Percentiles rank a stretch among this genome's conserved stretches.
phyloP scores from a whole-genome alignment of 768 basidiomycete species.

The Tulasnella sp. region DNA sequence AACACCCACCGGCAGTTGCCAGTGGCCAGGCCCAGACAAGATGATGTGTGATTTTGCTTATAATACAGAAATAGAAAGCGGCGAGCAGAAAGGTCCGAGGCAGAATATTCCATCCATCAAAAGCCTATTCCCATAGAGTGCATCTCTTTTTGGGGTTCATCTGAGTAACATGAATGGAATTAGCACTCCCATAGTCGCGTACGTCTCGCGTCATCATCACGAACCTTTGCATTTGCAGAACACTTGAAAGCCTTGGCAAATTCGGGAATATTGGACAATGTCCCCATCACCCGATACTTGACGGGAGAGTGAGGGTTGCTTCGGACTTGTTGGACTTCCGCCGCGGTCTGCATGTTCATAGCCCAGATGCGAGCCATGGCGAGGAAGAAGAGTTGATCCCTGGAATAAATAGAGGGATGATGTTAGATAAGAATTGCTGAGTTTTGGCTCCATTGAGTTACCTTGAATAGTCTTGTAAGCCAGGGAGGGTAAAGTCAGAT shows the following conservation, averaged over 20 bases:
- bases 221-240: constrained; percentile 59
- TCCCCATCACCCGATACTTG: constrained; percentile 73
- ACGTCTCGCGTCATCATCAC: constrained; percentile 18
- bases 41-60: not conserved
- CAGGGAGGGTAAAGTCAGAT: constrained; percentile 69
- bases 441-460: constrained; percentile 23
- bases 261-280: constrained; percentile 75
- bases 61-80: too few relatives aligned
- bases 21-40: too few relatives aligned
- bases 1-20: too few relatives aligned
- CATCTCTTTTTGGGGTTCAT: constrained; percentile 8
- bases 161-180: not conserved
- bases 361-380: constrained; percentile 86
- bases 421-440: not conserved
- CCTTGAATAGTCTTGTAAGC: constrained; percentile 59
- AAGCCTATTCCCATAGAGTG: not conserved
- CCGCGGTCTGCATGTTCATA: constrained; percentile 31
- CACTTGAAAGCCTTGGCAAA: constrained; percentile 86
- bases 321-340: constrained; percentile 56
- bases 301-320: constrained; percentile 85
- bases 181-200: not conserved
- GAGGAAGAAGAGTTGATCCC: constrained; percentile 92
- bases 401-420: constrained; percentile 23
- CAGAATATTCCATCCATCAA: too few relatives aligned
- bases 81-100: not conserved